A percentile compares a stretch with the other conserved stretches of the same genome.
Evolutionary conservation across 1,139 yeast species (phyloP).

Genomic region (Yarrowia galli): DNA sequence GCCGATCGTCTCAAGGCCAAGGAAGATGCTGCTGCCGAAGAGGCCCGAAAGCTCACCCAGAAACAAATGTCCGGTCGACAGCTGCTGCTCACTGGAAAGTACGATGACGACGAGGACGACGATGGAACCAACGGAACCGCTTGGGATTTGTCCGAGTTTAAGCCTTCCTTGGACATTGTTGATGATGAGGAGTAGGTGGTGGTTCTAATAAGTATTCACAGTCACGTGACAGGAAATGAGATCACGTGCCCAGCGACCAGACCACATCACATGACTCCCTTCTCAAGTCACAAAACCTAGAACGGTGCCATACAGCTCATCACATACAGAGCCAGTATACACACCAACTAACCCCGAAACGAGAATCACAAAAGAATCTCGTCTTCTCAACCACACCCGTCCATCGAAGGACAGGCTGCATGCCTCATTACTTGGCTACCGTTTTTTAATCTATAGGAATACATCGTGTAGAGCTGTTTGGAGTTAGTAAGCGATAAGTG

Average conservation of each 20-base stretch:
- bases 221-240: too few relatives aligned
- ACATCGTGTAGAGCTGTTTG: background rate
- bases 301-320: background rate
- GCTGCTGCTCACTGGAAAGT: constrained; percentile 72
- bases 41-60: constrained; percentile 52
- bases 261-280: too few relatives aligned
- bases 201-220: too few relatives aligned
- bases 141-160: constrained; percentile 49
- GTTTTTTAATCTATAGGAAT: constrained; percentile 29
- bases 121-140: constrained; percentile 62
- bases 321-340: background rate
- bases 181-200: constrained; percentile 4
- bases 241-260: too few relatives aligned
- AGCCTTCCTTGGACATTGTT: constrained; percentile 35
- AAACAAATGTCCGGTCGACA: constrained; percentile 77
- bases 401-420: constrained; percentile 1
- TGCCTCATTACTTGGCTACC: constrained; percentile 3
- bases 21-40: constrained; percentile 61
- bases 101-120: constrained; percentile 69
- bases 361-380: background rate
- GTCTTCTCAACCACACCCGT: background rate
- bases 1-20: constrained; percentile 67
- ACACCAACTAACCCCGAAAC: constrained; percentile 11
- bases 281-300: too few relatives aligned
- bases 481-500: too few relatives aligned